Evolutionary conservation across 768 basidiomycete species (phyloP).

Genomic region (Boletellus ananiceps): DNA sequence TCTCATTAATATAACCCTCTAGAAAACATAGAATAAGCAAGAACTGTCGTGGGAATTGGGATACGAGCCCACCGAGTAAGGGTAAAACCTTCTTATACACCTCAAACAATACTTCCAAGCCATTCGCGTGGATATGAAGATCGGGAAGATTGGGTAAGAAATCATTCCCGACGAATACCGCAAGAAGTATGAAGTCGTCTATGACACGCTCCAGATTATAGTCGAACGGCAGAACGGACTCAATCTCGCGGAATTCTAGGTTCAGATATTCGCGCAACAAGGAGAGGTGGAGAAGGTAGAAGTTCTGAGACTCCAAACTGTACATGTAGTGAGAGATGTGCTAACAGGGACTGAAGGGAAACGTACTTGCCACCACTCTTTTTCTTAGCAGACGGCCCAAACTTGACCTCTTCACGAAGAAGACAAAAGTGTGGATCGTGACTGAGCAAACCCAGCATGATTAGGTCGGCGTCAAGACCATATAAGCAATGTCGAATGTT

Average conservation of each 20-base stretch:
- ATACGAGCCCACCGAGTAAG: slow-evolving; percentile 48
- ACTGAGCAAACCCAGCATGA: slow-evolving; percentile 95
- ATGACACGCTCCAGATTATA: slow-evolving; percentile 93
- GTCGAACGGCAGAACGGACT: slow-evolving; percentile 61
- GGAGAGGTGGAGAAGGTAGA: slow-evolving; percentile 92
- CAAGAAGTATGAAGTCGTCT: slow-evolving; percentile 95
- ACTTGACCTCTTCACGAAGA: slow-evolving; percentile 96
- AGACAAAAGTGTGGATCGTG: slow-evolving; percentile 99
- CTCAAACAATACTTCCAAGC: slow-evolving; percentile 86
- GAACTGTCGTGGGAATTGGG: background rate
- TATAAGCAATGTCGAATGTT: slow-evolving; percentile 97
- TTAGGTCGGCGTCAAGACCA: slow-evolving; percentile 95
- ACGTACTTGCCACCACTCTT: slow-evolving; percentile 57
- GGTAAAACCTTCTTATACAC: slow-evolving; percentile 94
- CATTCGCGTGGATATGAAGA: slow-evolving; percentile 96
- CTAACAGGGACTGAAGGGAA: background rate
- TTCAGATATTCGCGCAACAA: slow-evolving; percentile 97
- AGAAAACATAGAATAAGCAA: slow-evolving; percentile 1
- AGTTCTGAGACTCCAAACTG: slow-evolving; percentile 75
- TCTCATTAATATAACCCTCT: slow-evolving; percentile 95
- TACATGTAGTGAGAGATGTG: slow-evolving; percentile 7
- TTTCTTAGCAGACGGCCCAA: slow-evolving; percentile 76
- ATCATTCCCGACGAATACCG: slow-evolving; percentile 97
- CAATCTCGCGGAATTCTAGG: slow-evolving; percentile 82
- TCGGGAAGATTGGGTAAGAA: slow-evolving; percentile 96